A percentile compares a stretch with the other conserved stretches of the same genome.
These are phyloP conservation scores for Pseudonectria buxi DNA, from an alignment of 2,329 filamentous ascomycete species.

Conservation along the genomic window DNA sequence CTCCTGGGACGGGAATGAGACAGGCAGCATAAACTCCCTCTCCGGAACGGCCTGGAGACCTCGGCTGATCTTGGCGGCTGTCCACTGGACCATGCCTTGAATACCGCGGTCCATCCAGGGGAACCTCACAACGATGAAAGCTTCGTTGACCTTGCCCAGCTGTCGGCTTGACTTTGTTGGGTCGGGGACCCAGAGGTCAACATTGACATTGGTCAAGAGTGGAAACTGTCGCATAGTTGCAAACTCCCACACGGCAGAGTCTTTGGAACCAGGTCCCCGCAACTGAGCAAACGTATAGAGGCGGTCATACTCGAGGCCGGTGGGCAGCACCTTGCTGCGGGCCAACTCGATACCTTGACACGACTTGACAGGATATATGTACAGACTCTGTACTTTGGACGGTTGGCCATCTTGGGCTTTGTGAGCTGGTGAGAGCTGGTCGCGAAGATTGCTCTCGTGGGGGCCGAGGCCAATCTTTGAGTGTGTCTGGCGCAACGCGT, in stretches of 20 bases:
- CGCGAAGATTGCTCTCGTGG: slow-evolving; percentile 31
- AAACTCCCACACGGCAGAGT: slow-evolving; percentile 52
- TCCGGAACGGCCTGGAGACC: slow-evolving; percentile 47
- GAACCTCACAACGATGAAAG: slow-evolving; percentile 61
- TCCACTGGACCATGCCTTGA: slow-evolving; percentile 37
- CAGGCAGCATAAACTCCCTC: slow-evolving; percentile 59
- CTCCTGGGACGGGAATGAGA: slow-evolving; percentile 50
- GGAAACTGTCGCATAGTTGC: slow-evolving; percentile 65
- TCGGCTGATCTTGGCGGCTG: slow-evolving; percentile 44
- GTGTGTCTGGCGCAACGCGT: slow-evolving; percentile 51
- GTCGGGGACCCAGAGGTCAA: slow-evolving; percentile 65
- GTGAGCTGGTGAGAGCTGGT: slow-evolving; percentile 18
- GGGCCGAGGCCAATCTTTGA: slow-evolving; percentile 37
- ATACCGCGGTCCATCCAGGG: slow-evolving; percentile 50
- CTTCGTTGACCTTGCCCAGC: slow-evolving; percentile 44
- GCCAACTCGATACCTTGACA: slow-evolving; percentile 70
- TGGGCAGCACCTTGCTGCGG: slow-evolving; percentile 54
- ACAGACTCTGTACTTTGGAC: slow-evolving; percentile 52
- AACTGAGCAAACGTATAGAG: slow-evolving; percentile 75
- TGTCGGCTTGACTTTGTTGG: slow-evolving; percentile 44
- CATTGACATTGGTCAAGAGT: slow-evolving; percentile 61
- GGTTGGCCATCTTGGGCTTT: slow-evolving; percentile 14
- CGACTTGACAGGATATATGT: slow-evolving; percentile 78
- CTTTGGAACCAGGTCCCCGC: slow-evolving; percentile 5
- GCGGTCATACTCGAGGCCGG: slow-evolving; percentile 72